A percentile compares a stretch with the other conserved stretches of the same genome.
These are phyloP conservation scores for Akanthomyces dipterigenus DNA, from an alignment of 2,329 filamentous ascomycete genomes.

Conservation along the genomic window DNA sequence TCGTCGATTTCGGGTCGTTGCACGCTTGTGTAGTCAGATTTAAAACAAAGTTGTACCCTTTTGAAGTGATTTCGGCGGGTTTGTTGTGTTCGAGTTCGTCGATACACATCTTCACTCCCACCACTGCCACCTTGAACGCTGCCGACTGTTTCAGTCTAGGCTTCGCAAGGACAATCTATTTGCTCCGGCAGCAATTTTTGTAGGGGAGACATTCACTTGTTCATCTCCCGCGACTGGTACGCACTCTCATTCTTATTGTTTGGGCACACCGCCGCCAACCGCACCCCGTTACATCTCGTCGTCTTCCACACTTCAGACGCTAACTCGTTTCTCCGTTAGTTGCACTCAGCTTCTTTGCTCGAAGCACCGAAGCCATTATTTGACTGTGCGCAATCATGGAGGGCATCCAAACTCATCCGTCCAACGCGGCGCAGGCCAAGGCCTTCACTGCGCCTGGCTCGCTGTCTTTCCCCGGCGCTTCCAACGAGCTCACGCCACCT, in stretches of 20 bases:
- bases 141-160: conserved; percentile 16
- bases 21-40: conserved; percentile 22
- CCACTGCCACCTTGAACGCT: conserved; percentile 14
- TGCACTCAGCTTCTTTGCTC: conserved; percentile 24
- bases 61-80: conserved; percentile 25
- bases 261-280: conserved; percentile 10
- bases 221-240: conserved; percentile 78
- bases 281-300: not conserved
- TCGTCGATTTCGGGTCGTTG: conserved; percentile 12
- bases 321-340: conserved; percentile 24
- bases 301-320: conserved; percentile 13
- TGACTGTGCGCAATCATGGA: conserved; percentile 59
- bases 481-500: conserved; percentile 76
- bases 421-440: conserved; percentile 87
- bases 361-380: conserved; percentile 12
- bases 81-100: conserved; percentile 7
- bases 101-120: not conserved
- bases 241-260: conserved; percentile 33
- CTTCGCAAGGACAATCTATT: conserved; percentile 16
- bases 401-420: conserved; percentile 82
- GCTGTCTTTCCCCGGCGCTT: conserved; percentile 82
- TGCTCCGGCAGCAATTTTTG: conserved; percentile 33
- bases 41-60: conserved; percentile 21
- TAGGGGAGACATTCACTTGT: conserved; percentile 98
- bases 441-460: conserved; percentile 90